Percentiles rank a stretch among this genome's conserved stretches.
Evolutionary conservation across 2,329 filamentous ascomycete species (phyloP).

Genomic region (Beauveria pseudobassiana): DNA sequence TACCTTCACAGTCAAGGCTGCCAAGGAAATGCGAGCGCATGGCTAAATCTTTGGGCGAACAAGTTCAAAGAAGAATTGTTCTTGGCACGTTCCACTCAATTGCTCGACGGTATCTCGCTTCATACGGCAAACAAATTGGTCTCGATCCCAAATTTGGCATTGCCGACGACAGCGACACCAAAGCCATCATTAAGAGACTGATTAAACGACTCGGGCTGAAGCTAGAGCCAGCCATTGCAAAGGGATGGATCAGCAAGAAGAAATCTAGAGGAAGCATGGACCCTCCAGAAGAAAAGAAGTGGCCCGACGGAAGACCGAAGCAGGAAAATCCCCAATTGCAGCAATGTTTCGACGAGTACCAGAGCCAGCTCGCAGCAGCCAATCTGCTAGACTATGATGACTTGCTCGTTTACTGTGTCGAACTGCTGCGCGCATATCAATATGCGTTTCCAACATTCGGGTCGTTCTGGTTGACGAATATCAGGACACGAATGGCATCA

Average conservation of each 20-base stretch:
- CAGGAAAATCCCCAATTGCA: conserved; percentile 52
- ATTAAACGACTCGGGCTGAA: conserved; percentile 63
- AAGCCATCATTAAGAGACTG: conserved; percentile 73
- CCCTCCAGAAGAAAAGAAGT: conserved; percentile 19
- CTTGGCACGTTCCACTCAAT: conserved; percentile 95
- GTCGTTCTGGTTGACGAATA: conserved; percentile 94
- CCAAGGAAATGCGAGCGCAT: conserved; percentile 91
- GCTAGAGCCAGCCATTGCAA: conserved; percentile 64
- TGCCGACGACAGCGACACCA: conserved; percentile 74
- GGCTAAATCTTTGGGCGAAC: conserved; percentile 69
- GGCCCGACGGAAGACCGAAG: conserved; percentile 25
- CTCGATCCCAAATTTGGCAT: conserved; percentile 81
- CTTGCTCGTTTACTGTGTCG: conserved; percentile 72
- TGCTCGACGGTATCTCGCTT: conserved; percentile 71
- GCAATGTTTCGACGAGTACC: conserved; percentile 66
- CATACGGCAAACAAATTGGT: conserved; percentile 79
- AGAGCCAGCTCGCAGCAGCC: conserved; percentile 63
- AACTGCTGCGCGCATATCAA: conserved; percentile 64
- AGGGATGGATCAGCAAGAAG: conserved; percentile 65
- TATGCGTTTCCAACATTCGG: conserved; percentile 83
- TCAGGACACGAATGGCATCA: conserved; percentile 96
- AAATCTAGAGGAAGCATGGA: conserved; percentile 50
- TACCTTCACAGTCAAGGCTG: conserved; percentile 95
- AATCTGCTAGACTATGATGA: conserved; percentile 95
- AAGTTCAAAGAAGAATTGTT: conserved; percentile 67